phyloP scores from a whole-genome alignment of 306 rosid genomes.

The Trifolium dubium region DNA sequence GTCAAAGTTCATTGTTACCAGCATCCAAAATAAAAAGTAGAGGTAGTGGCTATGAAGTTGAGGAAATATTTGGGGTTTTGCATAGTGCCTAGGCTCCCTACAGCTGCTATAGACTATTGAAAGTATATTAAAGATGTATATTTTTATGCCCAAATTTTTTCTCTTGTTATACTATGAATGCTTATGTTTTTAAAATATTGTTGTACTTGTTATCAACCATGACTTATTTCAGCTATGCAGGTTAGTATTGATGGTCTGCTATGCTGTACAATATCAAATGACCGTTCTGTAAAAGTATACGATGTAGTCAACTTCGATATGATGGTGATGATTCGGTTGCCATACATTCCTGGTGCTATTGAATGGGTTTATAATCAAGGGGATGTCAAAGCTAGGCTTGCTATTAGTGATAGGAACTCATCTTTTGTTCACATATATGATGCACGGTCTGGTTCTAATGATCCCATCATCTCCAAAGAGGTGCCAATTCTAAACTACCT shows the following conservation, averaged over 20 bases:
- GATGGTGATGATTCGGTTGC: constrained; percentile 96
- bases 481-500: constrained; percentile 49
- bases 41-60: background rate
- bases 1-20: background rate
- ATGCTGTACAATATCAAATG: constrained; percentile 93
- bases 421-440: constrained; percentile 84
- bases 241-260: constrained; percentile 96
- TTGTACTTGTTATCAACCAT: constrained; percentile 58
- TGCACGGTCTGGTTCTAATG: constrained; percentile 88
- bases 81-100: background rate
- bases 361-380: constrained; percentile 99
- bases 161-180: constrained; percentile 1
- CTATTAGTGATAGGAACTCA: constrained; percentile 80
- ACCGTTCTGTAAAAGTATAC: constrained; percentile 85
- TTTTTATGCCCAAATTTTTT: background rate
- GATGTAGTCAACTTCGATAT: constrained; percentile 96
- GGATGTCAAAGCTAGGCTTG: constrained; percentile 88
- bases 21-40: background rate
- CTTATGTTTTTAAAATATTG: constrained; percentile 13
- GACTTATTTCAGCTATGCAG: constrained; percentile 81
- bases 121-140: background rate
- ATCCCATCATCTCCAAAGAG: constrained; percentile 82
- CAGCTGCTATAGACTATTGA: constrained; percentile 6
- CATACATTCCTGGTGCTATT: constrained; percentile 83
- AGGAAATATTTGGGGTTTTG: background rate